Base-by-base conservation (phyloP, 2,329 filamentous ascomycete species). In the Pseudogymnoascus sp. region DNA sequence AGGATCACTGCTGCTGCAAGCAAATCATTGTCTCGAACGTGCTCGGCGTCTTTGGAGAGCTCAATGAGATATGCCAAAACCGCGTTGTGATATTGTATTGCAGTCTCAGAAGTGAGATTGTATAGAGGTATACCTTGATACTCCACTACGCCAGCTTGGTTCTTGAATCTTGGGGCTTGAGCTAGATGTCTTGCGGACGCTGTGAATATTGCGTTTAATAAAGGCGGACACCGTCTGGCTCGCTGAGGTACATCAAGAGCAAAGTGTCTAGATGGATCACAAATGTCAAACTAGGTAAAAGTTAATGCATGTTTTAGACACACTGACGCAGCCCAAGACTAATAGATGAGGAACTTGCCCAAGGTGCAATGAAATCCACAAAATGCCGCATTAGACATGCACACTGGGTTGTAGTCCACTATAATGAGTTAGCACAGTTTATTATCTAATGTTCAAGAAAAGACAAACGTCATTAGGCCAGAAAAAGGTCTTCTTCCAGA, bases 121-220 rank as follows among this genome's bases (percentile, higher is more conserved):
- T 41, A 41, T 41, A 41, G 38, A 21, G 38, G 38, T 41, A 41
- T 41, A 41, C 38, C 38, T 3, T 41, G 38, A 41, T 41, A 41
- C 38, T 41, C 38, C 5, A 41, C 38, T 21, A 41, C 19, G 13
- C 38, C 38, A 41, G 10, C 38, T 41, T 21, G 18, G 18, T 41
- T 41, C 38, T 41, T 74, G 37, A 80, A 41, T 41, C 38, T 41
- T 41, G 38, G 38, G 38, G 18, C 38, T 41, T 41, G 74, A 56
- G 76, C 78, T 37, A 82, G 69, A 65, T 82, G 80, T 28, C 79
- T 73, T 2, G 79, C 77, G 0, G 80, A 76, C 4, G 82, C 72
- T 2, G 81, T 80, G 39, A 82, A 74, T 34, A 82, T 80, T 26
- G 81, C 79, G 59, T 82, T 81, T 13, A 82, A 71, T 8, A 83